These are phyloP conservation scores for Penicillium daleae DNA, from an alignment of 495 filamentous ascomycete genomes.

Conservation along the genomic window DNA sequence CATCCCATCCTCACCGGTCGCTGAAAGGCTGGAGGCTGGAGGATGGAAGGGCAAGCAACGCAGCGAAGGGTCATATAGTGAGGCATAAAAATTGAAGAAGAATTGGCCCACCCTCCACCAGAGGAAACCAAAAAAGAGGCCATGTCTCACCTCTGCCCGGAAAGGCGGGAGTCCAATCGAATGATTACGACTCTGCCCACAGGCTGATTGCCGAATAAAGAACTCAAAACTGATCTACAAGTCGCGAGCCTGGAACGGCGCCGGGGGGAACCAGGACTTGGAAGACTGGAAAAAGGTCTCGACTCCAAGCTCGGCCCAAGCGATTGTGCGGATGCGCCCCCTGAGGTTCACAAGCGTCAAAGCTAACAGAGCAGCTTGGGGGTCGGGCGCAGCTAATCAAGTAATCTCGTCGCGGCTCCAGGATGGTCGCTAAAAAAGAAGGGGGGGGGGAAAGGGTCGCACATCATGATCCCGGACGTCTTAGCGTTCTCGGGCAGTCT, in stretches of 20 bases:
- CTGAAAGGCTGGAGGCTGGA: neutral
- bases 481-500: conserved; percentile 4
- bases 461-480: conserved; percentile 8
- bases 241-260: neutral
- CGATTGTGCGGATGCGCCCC: neutral
- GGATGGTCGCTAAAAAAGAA: neutral
- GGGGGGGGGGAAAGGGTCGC: conserved; percentile 6
- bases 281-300: neutral
- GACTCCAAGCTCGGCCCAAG: neutral
- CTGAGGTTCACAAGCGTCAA: neutral
- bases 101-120: neutral
- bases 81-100: neutral
- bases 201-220: neutral
- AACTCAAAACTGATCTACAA: neutral
- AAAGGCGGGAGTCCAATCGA: conserved; percentile 19
- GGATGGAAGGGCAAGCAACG: neutral
- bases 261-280: neutral
- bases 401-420: conserved; percentile 5
- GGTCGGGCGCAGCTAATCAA: conserved; percentile 10
- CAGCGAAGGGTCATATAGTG: neutral
- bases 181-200: neutral
- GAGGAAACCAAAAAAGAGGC: neutral
- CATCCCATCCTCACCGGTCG: neutral
- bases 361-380: neutral
- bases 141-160: conserved; percentile 17